Evolutionary conservation across 148 eudicot species (phyloP).

Genomic region (Vaccinium myrtillus): DNA sequence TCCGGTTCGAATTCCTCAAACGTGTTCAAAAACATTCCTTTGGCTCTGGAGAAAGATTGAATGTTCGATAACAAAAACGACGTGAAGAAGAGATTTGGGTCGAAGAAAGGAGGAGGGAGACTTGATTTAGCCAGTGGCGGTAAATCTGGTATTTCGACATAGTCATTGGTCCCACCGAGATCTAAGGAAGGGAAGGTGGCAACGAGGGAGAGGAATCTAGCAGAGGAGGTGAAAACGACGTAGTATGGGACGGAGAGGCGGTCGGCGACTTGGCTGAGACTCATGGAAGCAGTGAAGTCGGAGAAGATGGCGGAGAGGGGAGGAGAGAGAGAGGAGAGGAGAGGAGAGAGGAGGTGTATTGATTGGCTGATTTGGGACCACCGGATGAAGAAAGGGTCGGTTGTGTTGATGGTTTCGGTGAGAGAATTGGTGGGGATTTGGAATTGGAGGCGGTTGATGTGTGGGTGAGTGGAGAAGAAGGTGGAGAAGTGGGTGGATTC

Average conservation of each 20-base stretch:
- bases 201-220: conserved; percentile 34
- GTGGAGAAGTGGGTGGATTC: conserved; percentile 35
- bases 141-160: conserved; percentile 31
- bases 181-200: conserved; percentile 28
- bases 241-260: conserved; percentile 29
- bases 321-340: conserved; percentile 26
- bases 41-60: conserved; percentile 9
- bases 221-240: conserved; percentile 36
- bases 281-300: conserved; percentile 28
- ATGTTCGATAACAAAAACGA: conserved; percentile 12
- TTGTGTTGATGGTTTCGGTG: conserved; percentile 9
- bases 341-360: background rate
- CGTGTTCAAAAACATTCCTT: conserved; percentile 30
- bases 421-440: conserved; percentile 27
- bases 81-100: conserved; percentile 31
- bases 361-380: background rate
- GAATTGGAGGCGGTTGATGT: conserved; percentile 27
- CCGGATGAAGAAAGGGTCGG: conserved; percentile 37
- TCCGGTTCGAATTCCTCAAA: conserved; percentile 32
- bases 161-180: background rate
- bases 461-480: conserved; percentile 29
- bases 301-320: conserved; percentile 40
- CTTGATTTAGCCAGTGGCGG: conserved; percentile 24
- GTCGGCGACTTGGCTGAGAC: conserved; percentile 15
- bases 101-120: conserved; percentile 48